Base-by-base conservation (phyloP, 345 rosid genomes). In the Euphorbia tirucalli region DNA sequence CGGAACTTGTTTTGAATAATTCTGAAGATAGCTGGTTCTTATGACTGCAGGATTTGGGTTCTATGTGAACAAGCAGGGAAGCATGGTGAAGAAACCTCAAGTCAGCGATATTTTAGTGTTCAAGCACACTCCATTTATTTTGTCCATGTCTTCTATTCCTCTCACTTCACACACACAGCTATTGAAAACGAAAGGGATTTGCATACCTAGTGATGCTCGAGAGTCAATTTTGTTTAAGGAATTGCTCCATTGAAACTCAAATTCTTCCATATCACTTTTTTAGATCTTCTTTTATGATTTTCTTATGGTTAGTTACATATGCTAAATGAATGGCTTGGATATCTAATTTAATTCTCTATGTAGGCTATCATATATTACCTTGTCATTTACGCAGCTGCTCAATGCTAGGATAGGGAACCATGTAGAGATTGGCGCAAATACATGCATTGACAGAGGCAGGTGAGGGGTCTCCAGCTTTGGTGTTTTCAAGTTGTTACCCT, bases 391-490 rank as follows among this genome's bases (percentile, higher is more conserved):
- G 35, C 80, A 93, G 98, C 74, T 76, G 72, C 78, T 93, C 71
- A 71, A 75, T 75, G 91, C 83, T 72, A 83, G 73, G 83, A 85
- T 93, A 76, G 96, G 93, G 58, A 70, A 81, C 74, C 81, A 85
- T 76, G 94, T 93, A 52, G 96, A 93, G 79, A 87, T 93, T 46
- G 98, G 98, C 63, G 94, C 96, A 69, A 89, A 89, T 67, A 79
- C 95, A 72, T 93, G 98, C 81, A 84, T 93, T 71, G 98, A 93
- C 37, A 78, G 95, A 59, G 98, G 98, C 82, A 93, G 96, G 98
- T 89, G 48, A 71, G 83, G 24, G n/a, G 2, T 63, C 31, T 39
- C 56, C 44, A 13, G 54, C 48, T 48, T 56, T 62, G 11, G 55
- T 64, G 31, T 69, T 70, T 71, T 62, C 57, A 15, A 30, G 46